Percentiles rank a stretch among this genome's conserved stretches.
Conservation (phyloP, 768 basidiomycete genomes). For the Hydnomerulius pinastri region DNA sequence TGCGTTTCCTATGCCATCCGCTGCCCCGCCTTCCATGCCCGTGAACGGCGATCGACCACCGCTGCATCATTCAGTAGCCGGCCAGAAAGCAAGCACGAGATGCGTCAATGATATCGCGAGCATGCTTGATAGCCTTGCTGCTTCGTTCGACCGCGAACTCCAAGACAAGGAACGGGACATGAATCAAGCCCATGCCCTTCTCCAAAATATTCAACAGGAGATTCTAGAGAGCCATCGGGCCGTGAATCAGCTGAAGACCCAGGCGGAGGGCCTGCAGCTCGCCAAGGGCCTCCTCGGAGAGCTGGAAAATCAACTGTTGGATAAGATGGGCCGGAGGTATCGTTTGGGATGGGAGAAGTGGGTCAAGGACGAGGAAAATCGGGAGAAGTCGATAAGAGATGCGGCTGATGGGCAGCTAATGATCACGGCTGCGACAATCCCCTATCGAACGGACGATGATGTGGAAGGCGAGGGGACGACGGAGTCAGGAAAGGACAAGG, state of each 20-base stretch:
- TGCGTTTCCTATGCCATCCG: constrained; percentile 39
- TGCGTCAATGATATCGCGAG: constrained; percentile 83
- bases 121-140: constrained; percentile 86
- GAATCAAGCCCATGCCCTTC: constrained; percentile 83
- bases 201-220: constrained; percentile 86
- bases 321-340: constrained; percentile 82
- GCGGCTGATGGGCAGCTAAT: constrained; percentile 58
- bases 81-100: constrained; percentile 82
- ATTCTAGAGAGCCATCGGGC: constrained; percentile 83
- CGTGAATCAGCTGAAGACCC: constrained; percentile 65
- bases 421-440: constrained; percentile 45
- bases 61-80: constrained; percentile 83
- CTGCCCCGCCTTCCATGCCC: constrained; percentile 43
- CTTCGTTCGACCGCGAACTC: constrained; percentile 90
- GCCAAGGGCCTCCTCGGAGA: constrained; percentile 58
- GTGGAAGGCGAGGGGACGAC: constrained; percentile 40
- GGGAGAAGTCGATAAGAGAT: constrained; percentile 70
- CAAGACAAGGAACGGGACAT: constrained; percentile 90
- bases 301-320: constrained; percentile 64
- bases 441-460: constrained; percentile 50
- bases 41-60: constrained; percentile 65
- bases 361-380: constrained; percentile 79
- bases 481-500: constrained; percentile 38
- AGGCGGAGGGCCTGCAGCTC: constrained; percentile 66
- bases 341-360: constrained; percentile 92